phyloP scores from a whole-genome alignment of 768 basidiomycete genomes.

The Serendipita sp. region DNA sequence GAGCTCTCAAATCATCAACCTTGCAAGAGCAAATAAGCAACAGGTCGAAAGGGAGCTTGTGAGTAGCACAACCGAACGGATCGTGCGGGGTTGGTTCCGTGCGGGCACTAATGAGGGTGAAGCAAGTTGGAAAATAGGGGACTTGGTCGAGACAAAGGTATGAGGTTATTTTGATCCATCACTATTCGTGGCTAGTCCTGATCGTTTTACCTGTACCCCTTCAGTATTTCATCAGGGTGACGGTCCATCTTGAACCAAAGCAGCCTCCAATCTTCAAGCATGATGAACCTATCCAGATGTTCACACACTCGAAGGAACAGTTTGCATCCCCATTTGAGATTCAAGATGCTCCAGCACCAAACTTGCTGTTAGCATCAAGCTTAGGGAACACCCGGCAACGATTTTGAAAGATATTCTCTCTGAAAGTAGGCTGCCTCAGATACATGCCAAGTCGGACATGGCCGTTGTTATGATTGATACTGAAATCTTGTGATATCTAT shows the following conservation, averaged over 20 bases:
- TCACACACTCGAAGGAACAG: not conserved
- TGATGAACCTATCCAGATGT: conserved; percentile 3
- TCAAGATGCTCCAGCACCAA: not conserved
- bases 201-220: too few relatives aligned
- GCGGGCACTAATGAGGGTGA: not conserved
- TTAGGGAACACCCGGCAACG: not conserved
- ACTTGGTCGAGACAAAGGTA: not conserved
- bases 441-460: too few relatives aligned
- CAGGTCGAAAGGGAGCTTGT: not conserved
- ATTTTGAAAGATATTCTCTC: not conserved
- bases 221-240: not conserved
- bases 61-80: not conserved
- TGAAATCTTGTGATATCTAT: too few relatives aligned
- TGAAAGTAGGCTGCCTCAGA: too few relatives aligned
- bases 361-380: not conserved
- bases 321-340: not conserved
- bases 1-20: not conserved
- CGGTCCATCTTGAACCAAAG: not conserved
- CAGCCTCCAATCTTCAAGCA: not conserved
- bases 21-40: not conserved
- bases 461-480: too few relatives aligned
- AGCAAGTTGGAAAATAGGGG: not conserved
- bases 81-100: not conserved
- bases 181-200: too few relatives aligned
- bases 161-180: not conserved